Evolutionary conservation across 2,329 filamentous ascomycete genomes (phyloP), one percentile per base, ranked within the genome.

Genomic region (Septoria petroselini): DNA sequence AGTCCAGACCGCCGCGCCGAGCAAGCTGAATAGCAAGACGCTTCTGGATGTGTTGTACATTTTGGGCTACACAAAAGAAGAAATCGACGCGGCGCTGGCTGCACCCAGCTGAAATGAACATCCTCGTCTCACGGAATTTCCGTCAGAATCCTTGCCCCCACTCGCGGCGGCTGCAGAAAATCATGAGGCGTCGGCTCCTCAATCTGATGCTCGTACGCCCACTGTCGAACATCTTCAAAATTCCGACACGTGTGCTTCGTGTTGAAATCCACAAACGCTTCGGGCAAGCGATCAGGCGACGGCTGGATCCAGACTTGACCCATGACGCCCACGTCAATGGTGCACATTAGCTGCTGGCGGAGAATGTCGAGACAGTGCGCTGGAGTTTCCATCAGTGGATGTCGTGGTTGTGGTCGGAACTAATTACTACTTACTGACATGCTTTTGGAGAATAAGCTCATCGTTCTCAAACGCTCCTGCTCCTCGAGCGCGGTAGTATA

Each of bases 1-100:
- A 51, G 88, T 93, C 48, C 88, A 93, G 71, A 80, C 84, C 73
- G 81, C 86, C 67, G 88, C 88, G 2, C 81, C 83, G 21, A 82
- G 83, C 11, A 76, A 85, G 34, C 68, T 93, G 53, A 93, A 93
- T 63, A 79, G 82, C 17, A 76, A 81, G 53, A 86, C 77, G 56
- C 69, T 93, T 65, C 67, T 85, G 60, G 86, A 91, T 65, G 69
- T 93, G 56, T 71, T 91, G 42, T 85, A 87, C 63, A 68, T 93
- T 15, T 82, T 91, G 63, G 88, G 88, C 1, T 65, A 60, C 42
- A 55, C 54, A 8, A 53, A 57, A 37, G 52, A 58, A 23, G 62
- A 68, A 43, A 57, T 67, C 21, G 52, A 60, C 6, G 15, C 12
- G 9, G 50, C 44, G 25, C 21, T 48, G 12, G 41, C 35, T 1